Base-by-base conservation (phyloP, 495 filamentous ascomycete genomes). In the Sphaerosporella brunnea region DNA sequence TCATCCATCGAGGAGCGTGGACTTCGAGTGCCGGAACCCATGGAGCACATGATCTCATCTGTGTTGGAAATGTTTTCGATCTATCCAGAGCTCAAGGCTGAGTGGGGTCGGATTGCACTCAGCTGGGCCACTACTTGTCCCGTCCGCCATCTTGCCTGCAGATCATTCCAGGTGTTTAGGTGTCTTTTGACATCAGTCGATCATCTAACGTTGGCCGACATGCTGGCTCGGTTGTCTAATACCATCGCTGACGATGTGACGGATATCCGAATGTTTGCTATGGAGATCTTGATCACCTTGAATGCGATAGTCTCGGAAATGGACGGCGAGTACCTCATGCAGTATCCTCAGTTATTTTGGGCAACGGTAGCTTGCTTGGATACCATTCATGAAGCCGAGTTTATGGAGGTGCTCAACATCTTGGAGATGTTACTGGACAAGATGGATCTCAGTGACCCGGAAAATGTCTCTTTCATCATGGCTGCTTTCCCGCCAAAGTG, bases 111-210 rank as follows among this genome's bases (percentile, higher is more conserved):
- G 56, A 71, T 88, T 47, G 83, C 86, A 0, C 67, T 99, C 50
- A 81, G 78, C 44, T 99, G 90, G 90, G 90, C 92, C 23, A 94
- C 90, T 0, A 90, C 84, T 4, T 99, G 92, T 58, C 83, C 90
- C 0, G 92, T 96, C n/a, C 72, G 84, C 24, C 90, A 99, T 66
- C 67, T 96, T 30, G 90, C 90, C 1, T 99, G 90, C 59, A 75
- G 90, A 36, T 96, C 92, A 4, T 94, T 99, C 63, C 92, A 99
- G 62, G 80, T 96, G 1, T 99, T 95, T 68, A 74, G 90, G 9
- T 95, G 86, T 60, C 84, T 95, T 44, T 75, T 88, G 28, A 87
- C 81, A 8, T 82, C 83, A 1, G 65, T 95, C 19, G 92, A 96
- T 58, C 85, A 87, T 48, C 65, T 74, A 42, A 96, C 95, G 88